phyloP scores from a whole-genome alignment of 225 moss, liverwort and hornwort genomes.

The Physcomitrium patens region DNA sequence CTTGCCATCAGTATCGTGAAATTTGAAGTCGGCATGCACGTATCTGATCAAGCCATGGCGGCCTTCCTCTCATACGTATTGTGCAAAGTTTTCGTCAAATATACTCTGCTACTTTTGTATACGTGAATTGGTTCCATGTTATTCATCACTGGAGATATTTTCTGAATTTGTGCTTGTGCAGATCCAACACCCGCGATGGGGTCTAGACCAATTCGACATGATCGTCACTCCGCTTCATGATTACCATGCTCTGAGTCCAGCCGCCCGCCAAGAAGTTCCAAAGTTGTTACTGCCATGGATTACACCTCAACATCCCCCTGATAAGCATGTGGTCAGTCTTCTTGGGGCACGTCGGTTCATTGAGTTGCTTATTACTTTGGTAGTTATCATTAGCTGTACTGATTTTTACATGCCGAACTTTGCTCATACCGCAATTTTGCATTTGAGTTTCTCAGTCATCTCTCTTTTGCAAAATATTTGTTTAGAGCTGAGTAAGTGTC shows the following conservation, averaged over 20 bases:
- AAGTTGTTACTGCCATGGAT: constrained; percentile 82
- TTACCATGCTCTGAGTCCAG: constrained; percentile 84
- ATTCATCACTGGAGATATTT: not conserved
- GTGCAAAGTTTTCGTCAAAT: constrained; percentile 2
- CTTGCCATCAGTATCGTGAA: not conserved
- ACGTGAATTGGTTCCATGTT: not conserved
- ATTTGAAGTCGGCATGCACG: not conserved
- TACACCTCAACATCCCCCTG: constrained; percentile 82
- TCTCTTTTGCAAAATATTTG: constrained; percentile 3
- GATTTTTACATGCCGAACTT: not conserved
- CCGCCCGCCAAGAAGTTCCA: constrained; percentile 83
- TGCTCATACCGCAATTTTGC: not conserved
- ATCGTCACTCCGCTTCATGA: constrained; percentile 90
- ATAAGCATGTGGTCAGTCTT: constrained; percentile 84
- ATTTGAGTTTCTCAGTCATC: not conserved
- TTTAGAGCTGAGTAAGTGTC: constrained; percentile 14
- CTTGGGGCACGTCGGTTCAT: constrained; percentile 15
- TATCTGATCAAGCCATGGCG: constrained; percentile 1
- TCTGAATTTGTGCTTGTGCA: constrained; percentile 34
- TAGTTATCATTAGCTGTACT: not conserved
- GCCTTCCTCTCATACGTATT: constrained; percentile 1
- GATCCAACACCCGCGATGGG: constrained; percentile 95
- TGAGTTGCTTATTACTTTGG: constrained; percentile 6
- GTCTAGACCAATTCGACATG: constrained; percentile 84
- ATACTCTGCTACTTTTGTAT: not conserved